A percentile compares a stretch with the other conserved stretches of the same genome.
Evolutionary conservation across 2,329 filamentous ascomycete genomes (phyloP).

Genomic region (Dactylellina sp.): DNA sequence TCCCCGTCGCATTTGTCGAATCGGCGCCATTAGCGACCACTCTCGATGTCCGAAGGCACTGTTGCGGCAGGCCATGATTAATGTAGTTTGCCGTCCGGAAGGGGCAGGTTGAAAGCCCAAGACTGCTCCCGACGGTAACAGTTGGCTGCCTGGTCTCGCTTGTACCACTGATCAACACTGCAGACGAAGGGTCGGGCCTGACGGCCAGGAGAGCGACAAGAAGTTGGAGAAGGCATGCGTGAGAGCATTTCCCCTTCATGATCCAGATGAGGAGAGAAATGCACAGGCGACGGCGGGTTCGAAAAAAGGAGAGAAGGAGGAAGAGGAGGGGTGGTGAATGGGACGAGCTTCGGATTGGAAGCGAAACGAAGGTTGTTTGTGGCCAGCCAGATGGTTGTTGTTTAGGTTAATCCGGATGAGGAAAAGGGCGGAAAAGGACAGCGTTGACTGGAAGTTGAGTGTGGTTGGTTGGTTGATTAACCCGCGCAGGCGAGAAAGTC

Average conservation of each 20-base stretch:
- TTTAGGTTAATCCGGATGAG: neutral
- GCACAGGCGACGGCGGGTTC: neutral
- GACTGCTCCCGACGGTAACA: constrained; percentile 34
- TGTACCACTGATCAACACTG: constrained; percentile 41
- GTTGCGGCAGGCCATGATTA: constrained; percentile 79
- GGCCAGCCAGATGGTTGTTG: neutral
- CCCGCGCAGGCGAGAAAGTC: neutral
- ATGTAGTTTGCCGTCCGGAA: constrained; percentile 82
- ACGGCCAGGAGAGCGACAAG: constrained; percentile 22
- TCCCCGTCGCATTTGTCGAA: constrained; percentile 25
- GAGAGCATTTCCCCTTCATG: constrained; percentile 55
- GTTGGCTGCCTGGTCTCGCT: constrained; percentile 47
- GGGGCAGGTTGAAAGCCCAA: constrained; percentile 65
- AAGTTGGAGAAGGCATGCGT: constrained; percentile 50
- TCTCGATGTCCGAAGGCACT: constrained; percentile 73
- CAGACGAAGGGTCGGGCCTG: constrained; percentile 17
- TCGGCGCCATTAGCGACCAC: constrained; percentile 38
- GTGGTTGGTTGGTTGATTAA: no score
- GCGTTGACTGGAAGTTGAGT: constrained; percentile 2
- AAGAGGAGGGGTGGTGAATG: neutral
- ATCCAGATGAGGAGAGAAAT: constrained; percentile 33
- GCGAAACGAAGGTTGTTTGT: neutral
- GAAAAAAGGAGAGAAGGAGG: constrained; percentile 1
- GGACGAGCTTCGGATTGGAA: neutral
- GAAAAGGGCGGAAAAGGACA: neutral